Evolutionary conservation across 371 early-diverging fungal species (phyloP).

Genomic region (Zychaea mexicana): DNA sequence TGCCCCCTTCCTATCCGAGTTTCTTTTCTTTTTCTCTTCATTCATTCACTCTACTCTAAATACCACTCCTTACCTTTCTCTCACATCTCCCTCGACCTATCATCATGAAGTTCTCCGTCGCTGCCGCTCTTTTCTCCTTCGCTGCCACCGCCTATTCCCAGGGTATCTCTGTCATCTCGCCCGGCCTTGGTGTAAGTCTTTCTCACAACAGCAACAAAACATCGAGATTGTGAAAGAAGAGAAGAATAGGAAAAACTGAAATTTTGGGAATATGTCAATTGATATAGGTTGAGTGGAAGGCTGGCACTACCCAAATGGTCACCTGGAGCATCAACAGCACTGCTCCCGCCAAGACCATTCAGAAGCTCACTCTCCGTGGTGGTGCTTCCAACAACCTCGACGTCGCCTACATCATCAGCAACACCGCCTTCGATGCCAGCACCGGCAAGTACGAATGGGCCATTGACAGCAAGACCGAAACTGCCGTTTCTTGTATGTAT

Average conservation of each 20-base stretch:
- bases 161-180: conserved; percentile 8
- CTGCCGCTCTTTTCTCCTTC: conserved; percentile 10
- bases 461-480: conserved; percentile 24
- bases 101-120: conserved; percentile 11
- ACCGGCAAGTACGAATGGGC: conserved; percentile 28
- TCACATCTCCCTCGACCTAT: not conserved
- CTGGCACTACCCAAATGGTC: conserved; percentile 27
- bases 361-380: conserved; percentile 27
- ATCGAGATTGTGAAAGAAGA: no score
- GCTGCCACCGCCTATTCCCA: conserved; percentile 11
- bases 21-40: no score
- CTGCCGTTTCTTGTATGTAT: conserved; percentile 34
- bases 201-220: not conserved
- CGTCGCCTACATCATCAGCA: conserved; percentile 14
- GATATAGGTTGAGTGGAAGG: conserved; percentile 32
- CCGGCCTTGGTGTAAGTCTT: conserved; percentile 7
- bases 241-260: no score
- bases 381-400: conserved; percentile 32
- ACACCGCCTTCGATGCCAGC: conserved; percentile 4
- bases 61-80: no score
- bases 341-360: conserved; percentile 15
- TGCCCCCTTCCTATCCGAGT: no score
- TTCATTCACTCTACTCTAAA: no score
- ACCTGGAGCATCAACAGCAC: conserved; percentile 22
- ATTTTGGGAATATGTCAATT: not conserved